phyloP scores from a whole-genome alignment of 78 protist species.

The Tieghemostelium lacteum region DNA sequence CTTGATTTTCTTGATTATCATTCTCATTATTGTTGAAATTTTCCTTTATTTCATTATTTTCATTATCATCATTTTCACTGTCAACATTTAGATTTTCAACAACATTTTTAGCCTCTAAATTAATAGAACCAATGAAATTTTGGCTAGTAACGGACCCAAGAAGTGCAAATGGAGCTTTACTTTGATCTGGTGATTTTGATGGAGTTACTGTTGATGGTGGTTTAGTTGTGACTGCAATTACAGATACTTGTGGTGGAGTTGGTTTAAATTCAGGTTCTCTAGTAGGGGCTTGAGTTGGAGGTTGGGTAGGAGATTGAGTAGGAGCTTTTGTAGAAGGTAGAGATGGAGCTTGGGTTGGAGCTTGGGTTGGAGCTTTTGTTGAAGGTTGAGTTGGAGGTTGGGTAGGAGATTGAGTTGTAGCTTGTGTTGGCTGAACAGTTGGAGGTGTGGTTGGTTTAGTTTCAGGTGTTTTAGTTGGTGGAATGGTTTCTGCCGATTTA shows the following conservation, averaged over 20 bases:
- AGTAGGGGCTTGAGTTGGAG: slow-evolving; percentile 1
- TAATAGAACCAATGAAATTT: no score
- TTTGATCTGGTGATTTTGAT: neutral
- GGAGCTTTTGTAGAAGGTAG: neutral
- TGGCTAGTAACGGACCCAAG: no score
- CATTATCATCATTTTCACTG: no score
- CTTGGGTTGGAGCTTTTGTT: neutral
- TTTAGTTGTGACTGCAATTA: neutral
- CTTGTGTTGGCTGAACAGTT: neutral
- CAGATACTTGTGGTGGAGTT: neutral
- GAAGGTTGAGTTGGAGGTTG: neutral
- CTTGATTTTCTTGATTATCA: no score
- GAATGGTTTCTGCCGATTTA: neutral
- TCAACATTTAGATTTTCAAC: no score
- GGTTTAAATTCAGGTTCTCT: neutral
- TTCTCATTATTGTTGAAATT: no score
- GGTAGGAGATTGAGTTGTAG: neutral
- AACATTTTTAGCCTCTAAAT: no score
- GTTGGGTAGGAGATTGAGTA: neutral
- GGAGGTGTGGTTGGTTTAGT: neutral
- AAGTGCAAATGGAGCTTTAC: no score
- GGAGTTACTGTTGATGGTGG: neutral
- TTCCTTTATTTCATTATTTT: no score
- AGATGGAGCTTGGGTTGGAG: neutral
- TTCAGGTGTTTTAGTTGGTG: neutral